A percentile compares a stretch with the other conserved stretches of the same genome.
These are phyloP conservation scores for Nicotiana knightiana DNA, from an alignment of 257 asterid species.

Conservation along the genomic window DNA sequence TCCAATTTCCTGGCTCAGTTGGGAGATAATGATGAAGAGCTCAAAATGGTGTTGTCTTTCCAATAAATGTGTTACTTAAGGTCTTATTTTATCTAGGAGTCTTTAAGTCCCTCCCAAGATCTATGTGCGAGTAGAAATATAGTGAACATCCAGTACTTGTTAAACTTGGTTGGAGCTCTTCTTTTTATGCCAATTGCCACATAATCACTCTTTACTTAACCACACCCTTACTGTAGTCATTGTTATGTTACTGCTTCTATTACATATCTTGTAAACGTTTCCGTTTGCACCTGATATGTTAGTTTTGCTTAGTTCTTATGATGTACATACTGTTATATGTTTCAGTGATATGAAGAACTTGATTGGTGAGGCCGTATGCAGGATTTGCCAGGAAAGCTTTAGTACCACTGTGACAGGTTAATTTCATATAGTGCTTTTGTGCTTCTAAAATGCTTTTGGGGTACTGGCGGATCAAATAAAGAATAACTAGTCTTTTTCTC, in stretches of 20 bases:
- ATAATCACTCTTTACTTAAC: not conserved
- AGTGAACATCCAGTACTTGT: not conserved
- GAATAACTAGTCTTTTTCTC: not conserved
- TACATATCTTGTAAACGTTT: not conserved
- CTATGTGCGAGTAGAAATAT: not conserved
- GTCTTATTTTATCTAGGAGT: not conserved
- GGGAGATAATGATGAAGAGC: not conserved
- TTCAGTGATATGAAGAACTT: conserved; percentile 80
- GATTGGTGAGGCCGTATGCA: conserved; percentile 70
- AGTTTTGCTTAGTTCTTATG: not conserved
- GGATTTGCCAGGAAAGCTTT: conserved; percentile 85
- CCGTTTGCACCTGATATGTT: not conserved
- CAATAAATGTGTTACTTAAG: not conserved
- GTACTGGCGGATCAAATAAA: too few relatives aligned
- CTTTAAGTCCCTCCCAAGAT: not conserved
- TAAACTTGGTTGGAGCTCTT: not conserved
- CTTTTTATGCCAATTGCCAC: not conserved
- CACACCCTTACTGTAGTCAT: not conserved
- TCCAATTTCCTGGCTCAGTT: not conserved
- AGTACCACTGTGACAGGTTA: conserved; percentile 68
- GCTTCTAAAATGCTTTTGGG: too few relatives aligned
- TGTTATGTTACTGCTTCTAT: not conserved
- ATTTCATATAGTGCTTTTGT: not conserved
- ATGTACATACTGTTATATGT: not conserved
- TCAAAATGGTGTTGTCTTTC: not conserved